These are phyloP conservation scores for Mycosphaerelloides madeirae DNA, from an alignment of 2,329 filamentous ascomycete species.

Conservation along the genomic window DNA sequence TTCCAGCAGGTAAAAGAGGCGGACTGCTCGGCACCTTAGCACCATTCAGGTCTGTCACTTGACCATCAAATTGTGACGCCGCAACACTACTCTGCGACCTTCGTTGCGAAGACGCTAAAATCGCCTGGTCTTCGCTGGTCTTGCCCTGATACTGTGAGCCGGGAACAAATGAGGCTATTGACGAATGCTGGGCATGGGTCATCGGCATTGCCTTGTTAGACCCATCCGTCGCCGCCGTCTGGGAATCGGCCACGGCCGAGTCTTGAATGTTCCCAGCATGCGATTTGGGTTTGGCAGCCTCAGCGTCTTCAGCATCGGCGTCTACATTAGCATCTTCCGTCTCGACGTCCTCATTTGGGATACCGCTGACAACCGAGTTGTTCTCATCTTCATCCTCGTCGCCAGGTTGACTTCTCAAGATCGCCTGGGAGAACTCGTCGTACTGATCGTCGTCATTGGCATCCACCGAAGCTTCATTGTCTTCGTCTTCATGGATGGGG, in stretches of 20 bases:
- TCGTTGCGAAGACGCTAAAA: conserved; percentile 21
- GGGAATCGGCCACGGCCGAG: conserved; percentile 44
- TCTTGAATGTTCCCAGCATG: conserved; percentile 26
- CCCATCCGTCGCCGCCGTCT: conserved; percentile 26
- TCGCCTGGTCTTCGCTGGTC: conserved; percentile 28
- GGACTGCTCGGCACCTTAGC: conserved; percentile 33
- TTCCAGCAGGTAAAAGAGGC: conserved; percentile 19
- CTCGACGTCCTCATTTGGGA: conserved; percentile 8
- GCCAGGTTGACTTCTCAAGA: conserved; percentile 30
- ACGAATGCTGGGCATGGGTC: conserved; percentile 32
- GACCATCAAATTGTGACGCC: conserved; percentile 12
- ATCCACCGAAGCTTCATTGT: conserved; percentile 10
- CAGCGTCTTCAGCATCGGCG: conserved; percentile 5
- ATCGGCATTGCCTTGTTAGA: not conserved
- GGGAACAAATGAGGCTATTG: conserved; percentile 30
- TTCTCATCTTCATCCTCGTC: conserved; percentile 19
- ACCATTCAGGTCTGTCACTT: conserved; percentile 9
- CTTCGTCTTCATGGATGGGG: conserved; percentile 14
- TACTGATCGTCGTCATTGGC: conserved; percentile 34
- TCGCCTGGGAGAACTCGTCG: conserved; percentile 33
- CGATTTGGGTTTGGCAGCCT: not conserved
- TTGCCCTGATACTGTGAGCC: conserved; percentile 33
- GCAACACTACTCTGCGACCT: conserved; percentile 10
- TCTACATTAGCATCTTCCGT: conserved; percentile 7
- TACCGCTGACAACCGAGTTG: conserved; percentile 5